A percentile compares a stretch with the other conserved stretches of the same genome.
Conservation (phyloP, 805 yeast species). For the Wickerhamia fluorescens region DNA sequence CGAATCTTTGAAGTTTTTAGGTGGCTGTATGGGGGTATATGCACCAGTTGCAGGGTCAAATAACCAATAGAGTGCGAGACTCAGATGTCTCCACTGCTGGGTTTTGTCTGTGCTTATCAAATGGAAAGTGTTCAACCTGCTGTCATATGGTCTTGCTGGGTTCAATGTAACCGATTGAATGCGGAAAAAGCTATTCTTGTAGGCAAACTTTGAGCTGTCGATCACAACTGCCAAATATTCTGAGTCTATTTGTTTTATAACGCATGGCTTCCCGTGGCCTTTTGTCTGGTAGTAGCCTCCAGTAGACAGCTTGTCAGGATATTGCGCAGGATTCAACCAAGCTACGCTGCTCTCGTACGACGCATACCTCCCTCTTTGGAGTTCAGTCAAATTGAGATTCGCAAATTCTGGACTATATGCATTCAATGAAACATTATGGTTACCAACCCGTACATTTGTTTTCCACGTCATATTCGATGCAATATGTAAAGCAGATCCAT, state of each 20-base stretch:
- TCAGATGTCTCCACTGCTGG: conserved; percentile 38
- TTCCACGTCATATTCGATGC: conserved; percentile 17
- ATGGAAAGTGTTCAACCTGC: conserved; percentile 34
- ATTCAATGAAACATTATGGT: conserved; percentile 26
- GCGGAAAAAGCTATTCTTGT: conserved; percentile 32
- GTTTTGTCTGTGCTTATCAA: conserved; percentile 47
- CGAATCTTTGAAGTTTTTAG: conserved; percentile 4
- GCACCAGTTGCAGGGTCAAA: conserved; percentile 18
- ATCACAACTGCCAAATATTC: conserved; percentile 22
- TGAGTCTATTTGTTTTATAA: conserved; percentile 21
- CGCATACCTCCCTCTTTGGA: conserved; percentile 16
- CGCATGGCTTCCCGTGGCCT: conserved; percentile 7
- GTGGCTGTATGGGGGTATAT: conserved; percentile 30
- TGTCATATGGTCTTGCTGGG: conserved; percentile 37
- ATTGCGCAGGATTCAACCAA: conserved; percentile 27
- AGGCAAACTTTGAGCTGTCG: conserved; percentile 28
- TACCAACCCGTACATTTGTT: conserved; percentile 17
- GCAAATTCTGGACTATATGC: conserved; percentile 16
- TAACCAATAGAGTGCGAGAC: conserved; percentile 32
- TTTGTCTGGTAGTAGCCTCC: conserved; percentile 26
- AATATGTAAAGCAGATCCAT: conserved; percentile 10
- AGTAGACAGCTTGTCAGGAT: conserved; percentile 14
- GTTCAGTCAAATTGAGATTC: conserved; percentile 22
- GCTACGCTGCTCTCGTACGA: conserved; percentile 10
- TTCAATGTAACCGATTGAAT: conserved; percentile 29